Evolutionary conservation across 2,329 filamentous ascomycete species (phyloP).

Genomic region (Xylaria arbuscula): DNA sequence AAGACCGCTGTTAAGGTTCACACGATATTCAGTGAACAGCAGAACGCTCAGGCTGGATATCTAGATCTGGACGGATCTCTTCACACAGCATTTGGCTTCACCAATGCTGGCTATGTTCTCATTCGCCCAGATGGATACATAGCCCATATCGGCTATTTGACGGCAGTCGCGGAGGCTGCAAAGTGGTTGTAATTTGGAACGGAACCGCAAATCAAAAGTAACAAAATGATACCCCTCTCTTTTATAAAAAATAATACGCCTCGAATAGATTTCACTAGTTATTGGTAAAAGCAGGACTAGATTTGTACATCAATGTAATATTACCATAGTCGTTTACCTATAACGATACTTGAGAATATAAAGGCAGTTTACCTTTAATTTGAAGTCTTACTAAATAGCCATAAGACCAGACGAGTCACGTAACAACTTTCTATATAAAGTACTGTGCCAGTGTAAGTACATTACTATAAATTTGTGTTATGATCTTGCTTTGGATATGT

Average conservation of each 20-base stretch:
- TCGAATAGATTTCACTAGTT: neutral
- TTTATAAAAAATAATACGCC: neutral
- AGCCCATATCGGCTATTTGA: conserved; percentile 45
- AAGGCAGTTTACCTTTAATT: no score
- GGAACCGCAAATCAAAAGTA: neutral
- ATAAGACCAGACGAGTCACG: no score
- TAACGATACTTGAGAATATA: neutral
- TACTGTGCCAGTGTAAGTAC: no score
- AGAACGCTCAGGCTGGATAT: conserved; percentile 32
- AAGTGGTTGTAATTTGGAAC: conserved; percentile 33
- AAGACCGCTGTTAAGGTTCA: conserved; percentile 38
- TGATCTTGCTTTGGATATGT: no score
- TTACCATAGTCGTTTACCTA: neutral
- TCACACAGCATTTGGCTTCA: conserved; percentile 44
- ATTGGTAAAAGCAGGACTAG: neutral
- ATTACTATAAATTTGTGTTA: no score
- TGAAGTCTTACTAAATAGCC: no score
- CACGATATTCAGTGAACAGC: conserved; percentile 37
- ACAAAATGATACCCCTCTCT: conserved; percentile 29
- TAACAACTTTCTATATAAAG: no score
- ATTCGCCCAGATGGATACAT: conserved; percentile 48
- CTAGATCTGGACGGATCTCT: conserved; percentile 42
- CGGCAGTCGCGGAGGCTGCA: conserved; percentile 34
- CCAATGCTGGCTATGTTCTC: conserved; percentile 44
- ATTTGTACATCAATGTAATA: neutral